Conservation (phyloP, 192 early-diverging fungal genomes). For the Kickxella alabastrina region DNA sequence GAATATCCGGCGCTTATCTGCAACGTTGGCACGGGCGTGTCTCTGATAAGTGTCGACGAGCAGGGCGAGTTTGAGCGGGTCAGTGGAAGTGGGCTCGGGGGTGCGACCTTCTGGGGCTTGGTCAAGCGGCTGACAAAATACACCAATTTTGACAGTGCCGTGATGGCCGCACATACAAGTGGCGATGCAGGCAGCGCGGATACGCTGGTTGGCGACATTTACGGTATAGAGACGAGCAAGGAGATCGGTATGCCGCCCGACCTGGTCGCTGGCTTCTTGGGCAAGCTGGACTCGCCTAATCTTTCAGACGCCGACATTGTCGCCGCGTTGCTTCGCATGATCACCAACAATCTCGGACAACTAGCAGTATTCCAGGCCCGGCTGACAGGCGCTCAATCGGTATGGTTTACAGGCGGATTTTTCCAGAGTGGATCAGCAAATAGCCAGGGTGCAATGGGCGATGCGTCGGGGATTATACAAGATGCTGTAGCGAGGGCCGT, state of each 20-base stretch:
- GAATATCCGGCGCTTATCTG: constrained; percentile 22
- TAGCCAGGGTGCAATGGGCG: neutral
- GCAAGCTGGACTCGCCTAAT: constrained; percentile 20
- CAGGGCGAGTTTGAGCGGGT: constrained; percentile 30
- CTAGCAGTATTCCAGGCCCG: constrained; percentile 47
- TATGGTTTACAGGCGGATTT: constrained; percentile 47
- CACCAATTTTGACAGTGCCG: constrained; percentile 17
- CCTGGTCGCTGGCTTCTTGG: constrained; percentile 47
- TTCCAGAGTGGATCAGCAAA: constrained; percentile 8
- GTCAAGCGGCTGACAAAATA: constrained; percentile 36
- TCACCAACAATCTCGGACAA: constrained; percentile 40
- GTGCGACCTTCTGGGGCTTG: constrained; percentile 45
- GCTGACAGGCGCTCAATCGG: constrained; percentile 7
- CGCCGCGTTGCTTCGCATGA: constrained; percentile 42
- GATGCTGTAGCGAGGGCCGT: constrained; percentile 24
- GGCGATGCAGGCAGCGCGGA: constrained; percentile 31
- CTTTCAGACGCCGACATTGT: constrained; percentile 26
- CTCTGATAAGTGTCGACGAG: constrained; percentile 13
- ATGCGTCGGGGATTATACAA: constrained; percentile 5
- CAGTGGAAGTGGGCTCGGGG: constrained; percentile 46
- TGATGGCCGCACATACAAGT: constrained; percentile 2
- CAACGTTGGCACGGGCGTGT: constrained; percentile 49
- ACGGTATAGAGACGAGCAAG: constrained; percentile 35
- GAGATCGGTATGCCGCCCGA: constrained; percentile 46
- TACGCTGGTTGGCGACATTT: constrained; percentile 45